A percentile compares a stretch with the other conserved stretches of the same genome.
Evolutionary conservation across 352 stramenopile species (phyloP).

Genomic region (Pythium dissotocum): DNA sequence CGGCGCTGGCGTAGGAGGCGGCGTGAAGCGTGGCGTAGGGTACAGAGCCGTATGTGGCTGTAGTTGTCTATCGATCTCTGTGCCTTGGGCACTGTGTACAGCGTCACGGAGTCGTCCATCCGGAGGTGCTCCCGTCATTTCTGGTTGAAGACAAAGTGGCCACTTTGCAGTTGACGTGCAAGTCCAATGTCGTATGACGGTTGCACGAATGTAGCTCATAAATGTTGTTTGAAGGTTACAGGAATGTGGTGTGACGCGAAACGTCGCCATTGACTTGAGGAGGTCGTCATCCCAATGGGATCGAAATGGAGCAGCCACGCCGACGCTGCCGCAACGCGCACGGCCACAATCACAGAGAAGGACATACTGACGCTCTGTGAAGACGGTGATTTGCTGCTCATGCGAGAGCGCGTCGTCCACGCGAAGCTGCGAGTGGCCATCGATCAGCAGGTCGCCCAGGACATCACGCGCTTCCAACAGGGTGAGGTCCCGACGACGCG

Average conservation of each 20-base stretch:
- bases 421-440: conserved; percentile 36
- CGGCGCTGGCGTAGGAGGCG: too few relatives aligned
- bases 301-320: neutral
- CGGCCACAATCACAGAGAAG: conserved; percentile 25
- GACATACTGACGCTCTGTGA: conserved; percentile 55
- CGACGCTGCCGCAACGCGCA: neutral
- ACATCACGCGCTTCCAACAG: conserved; percentile 49
- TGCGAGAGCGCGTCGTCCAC: conserved; percentile 43
- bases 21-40: too few relatives aligned
- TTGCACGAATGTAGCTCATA: neutral
- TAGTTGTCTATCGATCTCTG: too few relatives aligned
- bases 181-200: neutral
- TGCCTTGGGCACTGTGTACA: too few relatives aligned
- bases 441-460: conserved; percentile 41
- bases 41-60: too few relatives aligned
- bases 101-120: too few relatives aligned
- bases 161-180: neutral
- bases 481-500: conserved; percentile 48
- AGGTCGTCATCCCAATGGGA: neutral
- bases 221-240: neutral
- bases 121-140: too few relatives aligned
- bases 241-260: neutral
- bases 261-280: neutral
- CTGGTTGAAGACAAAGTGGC: neutral
- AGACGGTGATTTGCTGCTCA: conserved; percentile 56